Base-by-base conservation (phyloP, 805 yeast genomes). In the Ogataea philodendri region DNA sequence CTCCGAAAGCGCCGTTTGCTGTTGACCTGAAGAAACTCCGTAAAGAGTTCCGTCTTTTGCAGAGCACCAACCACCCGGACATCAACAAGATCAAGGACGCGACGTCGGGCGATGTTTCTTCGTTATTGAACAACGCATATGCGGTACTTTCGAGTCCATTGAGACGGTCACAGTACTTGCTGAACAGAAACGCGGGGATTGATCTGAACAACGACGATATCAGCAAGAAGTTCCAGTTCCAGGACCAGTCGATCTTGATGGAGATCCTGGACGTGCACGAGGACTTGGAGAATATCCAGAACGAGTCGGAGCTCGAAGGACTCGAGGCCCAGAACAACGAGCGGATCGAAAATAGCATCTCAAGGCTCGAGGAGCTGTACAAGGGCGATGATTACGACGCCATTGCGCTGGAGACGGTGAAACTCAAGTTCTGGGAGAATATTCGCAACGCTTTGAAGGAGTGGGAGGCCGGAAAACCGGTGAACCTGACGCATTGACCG, bases 261-360 rank as follows among this genome's bases (percentile, higher is more conserved):
- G 76, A 76, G 27, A 83, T 90, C 15, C 66, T 90, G 61, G 94
- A 87, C 46, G 77, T 86, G 4, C 93, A 89, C 55, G 98, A 90
- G 59, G 73, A 76, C 26, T 63, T 89, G 39, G 94, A 85, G 42
- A 76, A 76, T 45, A 80, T 86, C 5, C 63, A 66, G 1, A 62
- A 60, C 34, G 82, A 76, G 32, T 62, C 67, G 3, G 95, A 85
- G 30, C 65, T 85, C 20, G 70, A 60, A 1, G 58, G 49, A 0
- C 52, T 87, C 25, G 67, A 70, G 19, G 51, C 44, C 7, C 82
- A 76, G 38, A 88, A 87, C 48, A 70, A 77, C 21, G 55, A 44
- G 13, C 67, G 89, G 22, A 74, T 87, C 17, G 49, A 57, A 2
- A 59, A 58, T 1, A 57, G 77, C 3, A 80, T 74, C 39, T 41